These are phyloP conservation scores for Plantago major DNA, from an alignment of 257 asterid genomes.

Conservation along the genomic window DNA sequence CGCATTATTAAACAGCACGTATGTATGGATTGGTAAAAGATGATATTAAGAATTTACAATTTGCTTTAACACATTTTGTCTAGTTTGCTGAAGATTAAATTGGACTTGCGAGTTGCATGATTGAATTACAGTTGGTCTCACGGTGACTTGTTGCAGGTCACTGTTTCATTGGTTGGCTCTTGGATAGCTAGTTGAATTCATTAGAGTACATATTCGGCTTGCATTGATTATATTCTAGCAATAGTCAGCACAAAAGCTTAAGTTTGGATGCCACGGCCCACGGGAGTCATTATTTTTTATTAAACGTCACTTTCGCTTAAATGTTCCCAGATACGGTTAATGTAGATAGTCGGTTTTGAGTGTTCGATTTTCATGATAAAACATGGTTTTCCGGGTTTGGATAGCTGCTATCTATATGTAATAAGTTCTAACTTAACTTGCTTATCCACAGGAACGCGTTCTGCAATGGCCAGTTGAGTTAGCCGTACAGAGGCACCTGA, in stretches of 20 bases:
- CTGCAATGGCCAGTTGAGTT: constrained; percentile 29
- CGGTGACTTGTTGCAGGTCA: constrained; percentile 3
- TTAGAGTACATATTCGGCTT: no score
- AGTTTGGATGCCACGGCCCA: no score
- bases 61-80: background rate
- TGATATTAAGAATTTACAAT: no score
- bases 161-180: background rate
- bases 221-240: no score
- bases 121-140: background rate
- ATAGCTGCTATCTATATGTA: background rate
- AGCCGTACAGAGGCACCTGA: constrained; percentile 13
- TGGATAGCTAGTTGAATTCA: background rate
- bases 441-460: constrained; percentile 37
- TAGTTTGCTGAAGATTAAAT: constrained; percentile 1
- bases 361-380: background rate
- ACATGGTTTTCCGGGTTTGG: background rate
- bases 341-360: background rate
- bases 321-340: no score
- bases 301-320: no score
- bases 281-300: no score
- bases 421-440: constrained; percentile 22
- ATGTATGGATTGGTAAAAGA: no score
- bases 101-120: background rate
- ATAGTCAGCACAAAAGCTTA: no score
- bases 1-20: no score